A percentile compares a stretch with the other conserved stretches of the same genome.
Conservation (phyloP, 805 yeast genomes). For the Priceomyces medius region DNA sequence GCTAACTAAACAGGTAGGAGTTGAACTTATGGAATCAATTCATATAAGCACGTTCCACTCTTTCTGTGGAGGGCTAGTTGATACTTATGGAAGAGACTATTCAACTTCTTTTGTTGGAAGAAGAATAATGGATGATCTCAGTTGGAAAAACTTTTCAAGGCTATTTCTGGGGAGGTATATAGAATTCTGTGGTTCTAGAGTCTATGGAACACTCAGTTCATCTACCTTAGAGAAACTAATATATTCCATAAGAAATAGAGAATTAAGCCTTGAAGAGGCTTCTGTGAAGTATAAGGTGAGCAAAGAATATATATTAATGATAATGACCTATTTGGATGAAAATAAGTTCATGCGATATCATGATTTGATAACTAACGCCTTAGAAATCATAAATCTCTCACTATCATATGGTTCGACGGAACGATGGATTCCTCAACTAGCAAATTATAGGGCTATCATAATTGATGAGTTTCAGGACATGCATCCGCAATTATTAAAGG, state of each 20-base stretch:
- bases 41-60: slow-evolving; percentile 63
- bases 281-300: slow-evolving; percentile 22
- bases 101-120: slow-evolving; percentile 13
- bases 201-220: slow-evolving; percentile 24
- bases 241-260: slow-evolving; percentile 21
- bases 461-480: slow-evolving; percentile 79
- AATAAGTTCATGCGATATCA: slow-evolving; percentile 36
- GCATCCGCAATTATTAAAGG: slow-evolving; percentile 47
- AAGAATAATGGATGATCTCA: slow-evolving; percentile 51
- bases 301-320: slow-evolving; percentile 24
- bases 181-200: slow-evolving; percentile 19
- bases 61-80: slow-evolving; percentile 51
- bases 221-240: slow-evolving; percentile 24
- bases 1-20: slow-evolving; percentile 33
- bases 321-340: slow-evolving; percentile 27
- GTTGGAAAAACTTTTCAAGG: slow-evolving; percentile 43
- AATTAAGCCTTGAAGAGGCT: slow-evolving; percentile 20
- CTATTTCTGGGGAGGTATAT: slow-evolving; percentile 38
- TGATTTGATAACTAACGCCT: slow-evolving; percentile 35
- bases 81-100: slow-evolving; percentile 27
- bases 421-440: slow-evolving; percentile 20
- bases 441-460: slow-evolving; percentile 38
- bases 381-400: slow-evolving; percentile 24
- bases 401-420: slow-evolving; percentile 20
- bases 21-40: slow-evolving; percentile 29